A percentile compares a stretch with the other conserved stretches of the same genome.
phyloP scores from a whole-genome alignment of 2,329 filamentous ascomycete genomes.

The Macroventuria anomochaeta region DNA sequence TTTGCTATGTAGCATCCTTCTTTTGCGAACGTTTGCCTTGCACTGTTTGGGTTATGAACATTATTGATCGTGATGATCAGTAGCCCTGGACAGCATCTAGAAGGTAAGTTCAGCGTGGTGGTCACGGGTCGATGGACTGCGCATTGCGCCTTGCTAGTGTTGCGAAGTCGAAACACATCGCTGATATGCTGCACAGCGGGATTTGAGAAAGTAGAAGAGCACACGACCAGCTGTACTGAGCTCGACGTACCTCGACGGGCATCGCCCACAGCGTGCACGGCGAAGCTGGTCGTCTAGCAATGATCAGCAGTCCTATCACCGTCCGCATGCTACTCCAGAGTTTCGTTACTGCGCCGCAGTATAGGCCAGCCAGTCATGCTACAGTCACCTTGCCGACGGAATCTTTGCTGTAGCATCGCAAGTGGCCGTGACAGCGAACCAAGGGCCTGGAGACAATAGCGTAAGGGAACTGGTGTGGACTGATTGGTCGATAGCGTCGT shows the following conservation, averaged over 20 bases:
- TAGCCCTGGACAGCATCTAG: neutral
- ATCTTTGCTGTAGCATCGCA: neutral
- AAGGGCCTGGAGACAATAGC: neutral
- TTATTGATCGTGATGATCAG: neutral
- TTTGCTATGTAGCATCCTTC: constrained; percentile 12
- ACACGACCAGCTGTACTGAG: neutral
- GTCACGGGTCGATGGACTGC: neutral
- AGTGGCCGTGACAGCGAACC: neutral
- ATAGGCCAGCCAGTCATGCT: neutral
- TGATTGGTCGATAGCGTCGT: neutral
- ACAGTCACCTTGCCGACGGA: neutral
- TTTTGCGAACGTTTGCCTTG: constrained; percentile 1
- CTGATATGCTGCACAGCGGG: neutral
- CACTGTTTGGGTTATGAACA: neutral
- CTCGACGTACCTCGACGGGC: neutral
- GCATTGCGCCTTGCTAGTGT: neutral
- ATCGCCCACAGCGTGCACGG: neutral
- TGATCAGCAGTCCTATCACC: neutral
- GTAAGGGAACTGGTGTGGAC: neutral
- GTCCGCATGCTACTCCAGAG: neutral
- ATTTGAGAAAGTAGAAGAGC: neutral
- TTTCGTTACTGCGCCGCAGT: neutral
- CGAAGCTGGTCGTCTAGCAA: neutral
- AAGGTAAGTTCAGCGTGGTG: neutral
- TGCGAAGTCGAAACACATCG: neutral